Base-by-base conservation (phyloP, 495 filamentous ascomycete genomes). In the Oidiodendron maius region DNA sequence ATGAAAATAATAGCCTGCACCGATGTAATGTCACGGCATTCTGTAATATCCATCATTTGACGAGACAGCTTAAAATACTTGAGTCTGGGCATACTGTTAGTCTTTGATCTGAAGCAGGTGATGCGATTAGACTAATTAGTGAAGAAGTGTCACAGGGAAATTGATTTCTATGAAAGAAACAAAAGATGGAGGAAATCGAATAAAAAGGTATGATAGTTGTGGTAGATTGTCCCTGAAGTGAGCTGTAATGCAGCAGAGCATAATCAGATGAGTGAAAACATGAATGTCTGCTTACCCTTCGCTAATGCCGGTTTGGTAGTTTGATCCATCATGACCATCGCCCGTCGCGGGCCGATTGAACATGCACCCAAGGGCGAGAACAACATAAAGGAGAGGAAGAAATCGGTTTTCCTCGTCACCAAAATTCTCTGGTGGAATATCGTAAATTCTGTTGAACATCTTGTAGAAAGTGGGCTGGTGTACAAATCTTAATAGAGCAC, bases 1-100 rank as follows among this genome's bases (percentile, higher is more conserved):
- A 95, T 94, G 69, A 89, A 94, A 21, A 95, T 70, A 22, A 96
- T 79, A 1, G 86, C 84, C 61, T 97, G 91, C 13, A 97, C 71
- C 2, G 89, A 89, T 11, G 68, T 76, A 38, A 97, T 71, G 65
- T 96, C 91, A 50, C 90, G 80, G 53, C 90, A 95, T 56, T 96
- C 89, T 3, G 91, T 94, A 51, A 96, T 83, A 59, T 97, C 91
- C 51, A 96, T 69, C 46, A 87, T 78, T 37, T 64, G 44, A 22
- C 89, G 82, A 6, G 89, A 82, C 8, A 82, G 76, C 57, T 77
- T 83, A 66, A 91, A 96, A 61, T 89, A 96, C 70, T 89, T 87
- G 55, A 86, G 79, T 35, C 90, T 95, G 42, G 24, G 36, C 43
- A 43, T 47, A 21, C 15, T 22, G 40, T 48, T 15, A 17, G 41